Base-by-base conservation (phyloP, 305 asterid genomes). In the Fraxinus xanthoxyloides region DNA sequence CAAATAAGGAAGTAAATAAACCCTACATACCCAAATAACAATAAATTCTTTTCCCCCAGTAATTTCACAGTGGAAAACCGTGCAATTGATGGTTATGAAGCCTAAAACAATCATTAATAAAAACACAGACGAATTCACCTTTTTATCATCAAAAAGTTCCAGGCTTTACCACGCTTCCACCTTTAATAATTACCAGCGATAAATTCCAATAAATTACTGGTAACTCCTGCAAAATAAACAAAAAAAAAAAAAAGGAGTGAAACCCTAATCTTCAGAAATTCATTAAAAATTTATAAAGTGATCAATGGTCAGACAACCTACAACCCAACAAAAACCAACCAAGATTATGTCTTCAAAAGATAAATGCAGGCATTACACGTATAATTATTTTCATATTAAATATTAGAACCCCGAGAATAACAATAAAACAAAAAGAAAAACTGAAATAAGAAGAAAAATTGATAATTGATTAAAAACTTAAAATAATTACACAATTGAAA, bases 111-210 rank as follows among this genome's bases (percentile, higher is more conserved):
- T 80, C 82, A 81, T 82, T 54, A 67, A 65, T 73, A 30, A 24
- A 23, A 75, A 10, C 40, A 15, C 36, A 63, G 30, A 63, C 5
- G 17, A 24, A 63, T 67, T 10, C 24, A 84, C 88, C 89, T 85
- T 83, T 85, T 85, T 84, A 86, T 79, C 89, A 86, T 86, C 84
- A 87, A 87, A 65, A 84, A 54, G 83, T 56, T 89, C 74, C 81
- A 74, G 83, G 80, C 79, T 82, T 86, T 80, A 61, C 72, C 83
- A 80, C 85, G 80, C 28, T 77, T 78, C 85, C 80, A 79, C 82
- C 90, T 84, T 83, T 83, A 83, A 79, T 80, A 84, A 83, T 80
- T 86, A 34, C 85, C 87, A 86, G 81, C 80, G 54, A 86, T 26
- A 79, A 79, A 73, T 80, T 79, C 79, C 81, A 79, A 75, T 78